These are phyloP conservation scores for Mortierella antarctica DNA, from an alignment of 192 early-diverging fungal genomes.

Conservation along the genomic window DNA sequence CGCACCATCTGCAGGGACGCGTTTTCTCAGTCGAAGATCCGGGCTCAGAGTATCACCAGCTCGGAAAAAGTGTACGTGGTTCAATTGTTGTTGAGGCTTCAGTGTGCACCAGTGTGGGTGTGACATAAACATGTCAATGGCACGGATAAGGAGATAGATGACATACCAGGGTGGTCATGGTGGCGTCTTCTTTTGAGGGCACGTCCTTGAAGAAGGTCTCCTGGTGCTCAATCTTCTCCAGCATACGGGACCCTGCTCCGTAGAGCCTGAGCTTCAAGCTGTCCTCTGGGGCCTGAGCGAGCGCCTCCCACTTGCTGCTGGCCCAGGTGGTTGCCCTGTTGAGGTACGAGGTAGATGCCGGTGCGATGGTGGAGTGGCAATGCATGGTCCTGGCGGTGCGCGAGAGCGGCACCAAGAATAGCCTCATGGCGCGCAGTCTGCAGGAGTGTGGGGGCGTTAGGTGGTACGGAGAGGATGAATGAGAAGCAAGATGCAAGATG, in stretches of 20 bases:
- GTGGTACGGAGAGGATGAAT: background rate
- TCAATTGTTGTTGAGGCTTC: no score
- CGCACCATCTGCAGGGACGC: no score
- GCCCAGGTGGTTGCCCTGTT: conserved; percentile 60
- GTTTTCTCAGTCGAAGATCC: conserved; percentile 9
- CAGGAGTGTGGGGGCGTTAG: background rate
- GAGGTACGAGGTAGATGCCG: conserved; percentile 51
- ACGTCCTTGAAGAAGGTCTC: conserved; percentile 83
- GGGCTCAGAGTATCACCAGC: no score
- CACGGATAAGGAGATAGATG: no score
- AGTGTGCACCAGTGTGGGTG: no score
- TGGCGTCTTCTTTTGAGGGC: conserved; percentile 62
- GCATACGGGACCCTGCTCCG: conserved; percentile 65
- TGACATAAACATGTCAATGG: no score
- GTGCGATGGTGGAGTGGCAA: conserved; percentile 61
- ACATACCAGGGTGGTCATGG: conserved; percentile 25
- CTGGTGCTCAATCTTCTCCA: conserved; percentile 78
- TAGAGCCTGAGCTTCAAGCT: conserved; percentile 72
- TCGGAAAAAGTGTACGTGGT: no score
- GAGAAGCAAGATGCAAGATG: background rate
- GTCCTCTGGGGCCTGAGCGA: conserved; percentile 47
- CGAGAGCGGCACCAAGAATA: conserved; percentile 65
- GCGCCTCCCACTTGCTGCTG: conserved; percentile 64
- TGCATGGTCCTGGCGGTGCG: conserved; percentile 59
- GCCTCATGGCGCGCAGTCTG: conserved; percentile 28